Evolutionary conservation across 768 basidiomycete species (phyloP), one percentile per base, ranked within the genome.

Genomic region (Amyloporia xantha): DNA sequence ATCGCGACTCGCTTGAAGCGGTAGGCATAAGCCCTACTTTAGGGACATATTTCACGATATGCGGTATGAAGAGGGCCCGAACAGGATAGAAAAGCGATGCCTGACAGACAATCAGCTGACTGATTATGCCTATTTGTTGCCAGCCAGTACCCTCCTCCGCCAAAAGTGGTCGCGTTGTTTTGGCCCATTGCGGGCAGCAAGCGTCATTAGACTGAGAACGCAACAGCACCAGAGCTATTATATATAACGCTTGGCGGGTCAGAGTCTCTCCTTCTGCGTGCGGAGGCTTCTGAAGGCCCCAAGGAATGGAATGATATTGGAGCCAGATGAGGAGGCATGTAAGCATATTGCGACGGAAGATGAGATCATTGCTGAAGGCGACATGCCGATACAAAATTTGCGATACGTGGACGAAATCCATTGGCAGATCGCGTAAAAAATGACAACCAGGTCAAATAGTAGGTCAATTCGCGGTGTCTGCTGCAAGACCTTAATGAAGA

Each of bases 21-120:
- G 76, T 73, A 2, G 77, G 67, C 15, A 81, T 77, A 61, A 94
- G 77, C n/a, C 92, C 93, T 5, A 98, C 75, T 64, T 93, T 94
- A 46, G 77, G 77, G 54, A 99, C 72, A 9, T 89, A 90, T 59
- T 87, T 87, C 35, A 94, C 88, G 70, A 99, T 93, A 60, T 93
- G 88, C 0, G 92, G 87, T 12, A 97, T 80, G 67, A 97, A 98
- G 7, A 96, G 72, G 2, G 90, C 86, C 36, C 96, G 86, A 49
- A 92, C 90, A 36, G 90, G 84, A 71, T 86, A 98, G 69, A 97
- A 99, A 7, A 96, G 73, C 45, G 91, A 78, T 0, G 89, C 82
- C 52, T 97, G 92, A 51, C 91, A 87, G 53, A 91, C 84, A 49
- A 99, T 85, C 47, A 99, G 79, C 53, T 94, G 86, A 62, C 95